phyloP scores from a whole-genome alignment of 1,284 basidiomycete genomes.

The Heliocybe sulcata region DNA sequence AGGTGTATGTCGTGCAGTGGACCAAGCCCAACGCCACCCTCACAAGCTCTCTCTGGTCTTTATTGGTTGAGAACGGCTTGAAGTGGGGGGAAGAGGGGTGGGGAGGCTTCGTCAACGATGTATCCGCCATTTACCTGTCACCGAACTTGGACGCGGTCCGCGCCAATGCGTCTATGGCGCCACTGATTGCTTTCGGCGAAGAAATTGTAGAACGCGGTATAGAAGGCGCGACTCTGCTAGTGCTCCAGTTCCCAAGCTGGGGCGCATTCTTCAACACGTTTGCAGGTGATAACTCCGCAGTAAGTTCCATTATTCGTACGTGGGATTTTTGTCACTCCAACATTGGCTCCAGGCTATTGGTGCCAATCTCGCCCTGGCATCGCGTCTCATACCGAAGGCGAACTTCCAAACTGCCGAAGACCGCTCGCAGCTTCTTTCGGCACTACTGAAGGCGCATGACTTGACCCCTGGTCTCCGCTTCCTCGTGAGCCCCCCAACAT shows the following conservation, averaged over 20 bases:
- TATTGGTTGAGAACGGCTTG: background rate
- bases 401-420: slow-evolving; percentile 24
- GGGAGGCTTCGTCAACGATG: slow-evolving; percentile 11
- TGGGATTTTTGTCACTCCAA: background rate
- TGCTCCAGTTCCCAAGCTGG: slow-evolving; percentile 30
- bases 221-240: slow-evolving; percentile 18
- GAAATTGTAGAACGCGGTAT: slow-evolving; percentile 19
- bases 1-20: background rate
- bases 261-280: slow-evolving; percentile 31
- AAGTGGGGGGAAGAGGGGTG: slow-evolving; percentile 14
- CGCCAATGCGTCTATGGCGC: slow-evolving; percentile 31
- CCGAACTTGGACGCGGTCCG: slow-evolving; percentile 18
- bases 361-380: slow-evolving; percentile 30
- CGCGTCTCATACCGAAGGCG: slow-evolving; percentile 33
- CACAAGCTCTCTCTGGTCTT: background rate
- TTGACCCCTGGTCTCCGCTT: slow-evolving; percentile 16
- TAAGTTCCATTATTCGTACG: background rate
- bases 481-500: slow-evolving; percentile 17
- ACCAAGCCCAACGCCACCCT: background rate
- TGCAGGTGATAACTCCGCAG: slow-evolving; percentile 10
- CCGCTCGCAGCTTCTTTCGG: slow-evolving; percentile 25
- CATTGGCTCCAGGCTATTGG: slow-evolving; percentile 28
- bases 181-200: slow-evolving; percentile 29
- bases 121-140: slow-evolving; percentile 15
- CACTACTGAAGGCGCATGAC: slow-evolving; percentile 20